These are phyloP conservation scores for Mycena sanguinolenta DNA, from an alignment of 768 basidiomycete genomes.

Conservation along the genomic window DNA sequence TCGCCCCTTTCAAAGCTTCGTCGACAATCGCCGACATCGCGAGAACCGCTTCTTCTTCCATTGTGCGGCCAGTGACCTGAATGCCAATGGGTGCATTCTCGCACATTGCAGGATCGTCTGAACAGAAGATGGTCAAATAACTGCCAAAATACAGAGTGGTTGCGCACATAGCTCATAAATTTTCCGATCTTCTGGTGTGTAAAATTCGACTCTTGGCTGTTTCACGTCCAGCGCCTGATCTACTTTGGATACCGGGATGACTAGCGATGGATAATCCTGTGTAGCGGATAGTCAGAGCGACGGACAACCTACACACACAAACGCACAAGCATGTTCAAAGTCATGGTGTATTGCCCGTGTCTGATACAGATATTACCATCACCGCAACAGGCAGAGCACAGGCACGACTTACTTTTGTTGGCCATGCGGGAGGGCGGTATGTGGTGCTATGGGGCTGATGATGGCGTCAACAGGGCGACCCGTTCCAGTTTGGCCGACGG, in stretches of 20 bases:
- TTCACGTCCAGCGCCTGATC: conserved; percentile 66
- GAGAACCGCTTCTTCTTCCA: conserved; percentile 84
- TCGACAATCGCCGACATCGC: conserved; percentile 69
- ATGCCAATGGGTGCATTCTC: no score
- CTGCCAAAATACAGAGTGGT: background rate
- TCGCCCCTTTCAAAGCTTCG: conserved; percentile 55
- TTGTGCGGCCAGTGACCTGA: conserved; percentile 74
- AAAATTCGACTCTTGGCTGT: conserved; percentile 60
- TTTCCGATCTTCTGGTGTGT: conserved; percentile 59
- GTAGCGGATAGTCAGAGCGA: conserved; percentile 1
- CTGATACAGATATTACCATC: background rate
- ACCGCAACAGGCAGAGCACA: background rate
- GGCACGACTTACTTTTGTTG: conserved; percentile 56
- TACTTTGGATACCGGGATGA: conserved; percentile 76
- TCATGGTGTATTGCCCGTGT: conserved; percentile 18
- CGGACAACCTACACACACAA: background rate
- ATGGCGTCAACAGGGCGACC: conserved; percentile 84
- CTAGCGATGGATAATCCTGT: conserved; percentile 47
- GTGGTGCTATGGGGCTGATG: conserved; percentile 73
- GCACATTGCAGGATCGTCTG: no score
- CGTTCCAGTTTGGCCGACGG: conserved; percentile 65
- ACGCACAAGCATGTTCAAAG: background rate
- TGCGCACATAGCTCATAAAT: conserved; percentile 45
- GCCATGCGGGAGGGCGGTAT: conserved; percentile 75
- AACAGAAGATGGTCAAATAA: background rate